Evolutionary conservation across 257 asterid genomes (phyloP).

Genomic region (Solanum acaule): DNA sequence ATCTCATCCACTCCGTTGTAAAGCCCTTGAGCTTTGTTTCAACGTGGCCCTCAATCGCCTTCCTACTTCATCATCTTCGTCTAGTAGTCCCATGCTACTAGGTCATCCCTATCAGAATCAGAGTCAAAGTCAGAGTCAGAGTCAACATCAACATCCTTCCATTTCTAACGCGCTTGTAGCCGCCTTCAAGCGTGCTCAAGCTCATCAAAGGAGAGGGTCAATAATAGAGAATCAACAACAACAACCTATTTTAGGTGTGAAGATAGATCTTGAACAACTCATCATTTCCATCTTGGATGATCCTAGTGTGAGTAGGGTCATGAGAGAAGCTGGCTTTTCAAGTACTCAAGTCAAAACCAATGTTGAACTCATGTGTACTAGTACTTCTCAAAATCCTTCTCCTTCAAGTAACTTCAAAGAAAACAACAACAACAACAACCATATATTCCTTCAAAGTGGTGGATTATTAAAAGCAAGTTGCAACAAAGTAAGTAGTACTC

Average conservation of each 20-base stretch:
- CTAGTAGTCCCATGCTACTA: constrained; percentile 30
- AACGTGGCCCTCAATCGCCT: constrained; percentile 88
- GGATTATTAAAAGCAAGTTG: not conserved
- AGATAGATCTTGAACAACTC: constrained; percentile 76
- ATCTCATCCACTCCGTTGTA: constrained; percentile 86
- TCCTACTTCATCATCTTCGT: constrained; percentile 37
- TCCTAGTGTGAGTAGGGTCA: constrained; percentile 90
- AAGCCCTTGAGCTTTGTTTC: constrained; percentile 93
- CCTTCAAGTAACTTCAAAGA: not conserved
- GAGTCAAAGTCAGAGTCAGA: constrained; percentile 5
- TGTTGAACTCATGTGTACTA: constrained; percentile 26
- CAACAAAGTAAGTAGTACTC: not conserved
- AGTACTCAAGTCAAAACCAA: constrained; percentile 73
- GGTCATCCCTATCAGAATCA: constrained; percentile 2
- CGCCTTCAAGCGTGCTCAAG: constrained; percentile 89
- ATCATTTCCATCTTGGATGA: constrained; percentile 77
- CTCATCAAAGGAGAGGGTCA: constrained; percentile 80
- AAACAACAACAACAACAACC: not conserved
- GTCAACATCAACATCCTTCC: constrained; percentile 23
- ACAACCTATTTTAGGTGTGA: constrained; percentile 50
- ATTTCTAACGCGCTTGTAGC: constrained; percentile 87
- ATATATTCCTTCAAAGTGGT: not conserved
- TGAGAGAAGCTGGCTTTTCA: constrained; percentile 85
- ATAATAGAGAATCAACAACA: constrained; percentile 57
- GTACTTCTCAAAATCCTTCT: constrained; percentile 3